Evolutionary conservation across 2,329 filamentous ascomycete genomes (phyloP).

Genomic region (Exophiala sp.): DNA sequence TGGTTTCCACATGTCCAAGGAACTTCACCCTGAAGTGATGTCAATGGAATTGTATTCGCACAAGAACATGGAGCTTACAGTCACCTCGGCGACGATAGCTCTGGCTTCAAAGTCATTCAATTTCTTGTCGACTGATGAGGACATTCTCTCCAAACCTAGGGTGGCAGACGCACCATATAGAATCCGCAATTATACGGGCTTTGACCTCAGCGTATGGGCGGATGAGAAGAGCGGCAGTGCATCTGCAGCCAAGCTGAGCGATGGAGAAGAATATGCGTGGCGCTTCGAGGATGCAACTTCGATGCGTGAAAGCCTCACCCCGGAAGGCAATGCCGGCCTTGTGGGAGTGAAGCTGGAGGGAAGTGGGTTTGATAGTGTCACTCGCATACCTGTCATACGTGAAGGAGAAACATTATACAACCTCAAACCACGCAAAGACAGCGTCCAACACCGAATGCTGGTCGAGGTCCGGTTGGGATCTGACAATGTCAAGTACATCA

Average conservation of each 20-base stretch:
- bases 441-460: slow-evolving; percentile 80
- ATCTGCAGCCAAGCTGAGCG: slow-evolving; percentile 70
- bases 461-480: slow-evolving; percentile 87
- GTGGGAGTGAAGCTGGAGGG: slow-evolving; percentile 84
- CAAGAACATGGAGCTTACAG: slow-evolving; percentile 84
- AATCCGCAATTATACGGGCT: slow-evolving; percentile 93
- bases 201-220: slow-evolving; percentile 79
- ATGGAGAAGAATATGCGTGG: slow-evolving; percentile 91
- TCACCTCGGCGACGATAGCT: slow-evolving; percentile 92
- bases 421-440: slow-evolving; percentile 79
- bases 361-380: slow-evolving; percentile 88
- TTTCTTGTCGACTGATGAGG: slow-evolving; percentile 82
- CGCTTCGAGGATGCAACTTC: slow-evolving; percentile 95
- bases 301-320: slow-evolving; percentile 86
- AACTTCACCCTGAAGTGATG: slow-evolving; percentile 69
- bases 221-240: slow-evolving; percentile 67
- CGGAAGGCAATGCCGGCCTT: slow-evolving; percentile 74
- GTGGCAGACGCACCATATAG: slow-evolving; percentile 89
- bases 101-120: slow-evolving; percentile 88
- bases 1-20: slow-evolving; percentile 82
- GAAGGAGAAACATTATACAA: slow-evolving; percentile 92
- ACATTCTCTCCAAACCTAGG: slow-evolving; percentile 88
- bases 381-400: slow-evolving; percentile 83
- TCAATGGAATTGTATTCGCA: slow-evolving; percentile 83
- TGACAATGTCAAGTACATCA: slow-evolving; percentile 98